Evolutionary conservation across 306 rosid species (phyloP).

Genomic region (Glycine latifolia): DNA sequence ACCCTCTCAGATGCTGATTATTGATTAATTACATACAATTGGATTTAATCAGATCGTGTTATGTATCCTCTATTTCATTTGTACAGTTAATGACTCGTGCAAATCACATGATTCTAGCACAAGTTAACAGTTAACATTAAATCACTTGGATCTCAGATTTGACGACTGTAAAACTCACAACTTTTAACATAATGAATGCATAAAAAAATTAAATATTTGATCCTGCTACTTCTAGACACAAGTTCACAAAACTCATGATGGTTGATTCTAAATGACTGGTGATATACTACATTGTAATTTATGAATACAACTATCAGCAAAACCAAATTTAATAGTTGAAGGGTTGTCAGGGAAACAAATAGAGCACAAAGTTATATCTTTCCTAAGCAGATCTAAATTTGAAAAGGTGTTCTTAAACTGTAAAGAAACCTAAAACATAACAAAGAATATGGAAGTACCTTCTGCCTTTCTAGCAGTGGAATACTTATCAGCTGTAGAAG

Average conservation of each 20-base stretch:
- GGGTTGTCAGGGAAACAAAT: not conserved
- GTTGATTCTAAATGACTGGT: constrained; percentile 2
- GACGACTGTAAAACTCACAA: no score
- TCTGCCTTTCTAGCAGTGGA: constrained; percentile 66
- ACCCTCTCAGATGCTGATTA: not conserved
- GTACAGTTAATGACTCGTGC: not conserved
- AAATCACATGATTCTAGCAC: not conserved
- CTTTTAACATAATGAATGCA: no score
- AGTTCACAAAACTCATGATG: not conserved
- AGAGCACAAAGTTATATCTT: constrained; percentile 14
- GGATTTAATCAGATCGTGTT: constrained; percentile 1
- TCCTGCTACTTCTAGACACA: no score
- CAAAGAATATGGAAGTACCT: constrained; percentile 60
- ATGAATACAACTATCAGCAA: not conserved
- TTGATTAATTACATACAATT: constrained; percentile 4
- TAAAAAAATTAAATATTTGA: no score
- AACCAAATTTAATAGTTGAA: constrained; percentile 30
- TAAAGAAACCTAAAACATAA: constrained; percentile 35
- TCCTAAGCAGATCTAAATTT: constrained; percentile 2
- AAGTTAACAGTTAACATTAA: no score
- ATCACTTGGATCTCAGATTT: no score
- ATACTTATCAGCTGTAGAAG: constrained; percentile 53
- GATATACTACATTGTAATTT: constrained; percentile 2
- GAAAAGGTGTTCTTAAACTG: not conserved
- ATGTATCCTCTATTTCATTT: constrained; percentile 13